Percentiles rank a stretch among this genome's conserved stretches.
Conservation (phyloP, 768 basidiomycete species). For the Leccinum longicurvipes region DNA sequence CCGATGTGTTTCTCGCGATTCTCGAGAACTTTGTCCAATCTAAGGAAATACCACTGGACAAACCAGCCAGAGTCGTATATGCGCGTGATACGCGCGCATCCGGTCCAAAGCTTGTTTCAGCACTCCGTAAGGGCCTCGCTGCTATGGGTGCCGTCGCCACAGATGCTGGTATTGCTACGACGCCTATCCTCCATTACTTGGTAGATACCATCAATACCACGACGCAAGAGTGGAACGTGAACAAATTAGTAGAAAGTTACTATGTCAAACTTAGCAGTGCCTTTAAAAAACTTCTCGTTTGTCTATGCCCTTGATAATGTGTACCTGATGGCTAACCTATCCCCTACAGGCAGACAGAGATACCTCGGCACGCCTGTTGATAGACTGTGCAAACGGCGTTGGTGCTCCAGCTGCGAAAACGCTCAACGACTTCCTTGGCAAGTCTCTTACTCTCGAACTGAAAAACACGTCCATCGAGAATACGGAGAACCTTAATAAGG, state of each 20-base stretch:
- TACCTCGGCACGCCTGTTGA: constrained; percentile 56
- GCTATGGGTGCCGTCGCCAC: constrained; percentile 66
- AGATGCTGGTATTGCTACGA: constrained; percentile 84
- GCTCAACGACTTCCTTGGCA: constrained; percentile 57
- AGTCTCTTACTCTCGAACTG: constrained; percentile 58
- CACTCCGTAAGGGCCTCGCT: constrained; percentile 79
- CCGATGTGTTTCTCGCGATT: constrained; percentile 66
- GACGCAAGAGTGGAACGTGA: constrained; percentile 74
- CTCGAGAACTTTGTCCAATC: constrained; percentile 60
- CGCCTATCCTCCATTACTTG: constrained; percentile 93
- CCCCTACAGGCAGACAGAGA: constrained; percentile 55
- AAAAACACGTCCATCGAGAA: constrained; percentile 66
- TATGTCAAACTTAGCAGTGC: constrained; percentile 75
- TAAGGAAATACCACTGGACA: constrained; percentile 72
- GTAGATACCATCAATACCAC: constrained; percentile 88
- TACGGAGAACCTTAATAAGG: constrained; percentile 73
- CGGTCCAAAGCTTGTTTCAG: constrained; percentile 67
- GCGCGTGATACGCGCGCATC: constrained; percentile 93
- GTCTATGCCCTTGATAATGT: constrained; percentile 29
- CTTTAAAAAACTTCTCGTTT: constrained; percentile 83
- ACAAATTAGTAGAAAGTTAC: constrained; percentile 80
- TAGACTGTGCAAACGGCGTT: constrained; percentile 99
- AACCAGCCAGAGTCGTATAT: constrained; percentile 82
- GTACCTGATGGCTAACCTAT: constrained; percentile 4
- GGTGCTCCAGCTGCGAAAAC: constrained; percentile 70